These are phyloP conservation scores for Albizia julibrissin DNA, from an alignment of 306 rosid genomes.

Conservation along the genomic window DNA sequence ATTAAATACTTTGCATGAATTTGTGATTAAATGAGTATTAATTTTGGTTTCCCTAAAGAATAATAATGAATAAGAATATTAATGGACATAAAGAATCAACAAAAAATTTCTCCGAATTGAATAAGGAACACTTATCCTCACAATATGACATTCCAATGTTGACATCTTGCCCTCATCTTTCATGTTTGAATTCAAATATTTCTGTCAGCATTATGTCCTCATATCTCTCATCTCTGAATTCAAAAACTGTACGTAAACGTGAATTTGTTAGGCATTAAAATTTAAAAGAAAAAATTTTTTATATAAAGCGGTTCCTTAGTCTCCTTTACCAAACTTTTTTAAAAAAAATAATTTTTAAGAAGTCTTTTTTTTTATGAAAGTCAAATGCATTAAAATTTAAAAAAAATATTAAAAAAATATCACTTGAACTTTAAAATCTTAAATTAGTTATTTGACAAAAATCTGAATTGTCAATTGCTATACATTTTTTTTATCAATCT, in stretches of 20 bases:
- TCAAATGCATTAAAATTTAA: no score
- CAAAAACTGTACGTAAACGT: background rate
- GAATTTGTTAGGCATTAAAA: background rate
- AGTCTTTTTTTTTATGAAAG: no score
- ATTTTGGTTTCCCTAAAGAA: background rate
- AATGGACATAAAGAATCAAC: background rate
- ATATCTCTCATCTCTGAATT: background rate
- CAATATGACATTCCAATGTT: background rate
- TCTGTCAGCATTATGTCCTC: background rate
- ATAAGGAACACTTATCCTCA: background rate
- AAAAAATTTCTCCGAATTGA: background rate
- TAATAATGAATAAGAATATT: no score
- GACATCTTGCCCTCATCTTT: background rate
- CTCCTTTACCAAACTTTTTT: background rate
- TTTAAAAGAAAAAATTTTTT: background rate
- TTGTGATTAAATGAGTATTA: background rate
- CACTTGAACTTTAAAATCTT: no score
- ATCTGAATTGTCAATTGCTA: no score
- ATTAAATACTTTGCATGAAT: no score
- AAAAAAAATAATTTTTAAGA: no score
- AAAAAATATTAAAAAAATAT: no score
- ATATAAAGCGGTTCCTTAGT: background rate
- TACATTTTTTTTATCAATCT: no score
- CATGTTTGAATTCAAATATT: background rate
- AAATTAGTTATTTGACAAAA: no score